phyloP scores from a whole-genome alignment of 1,139 yeast species.

The Suhomyces terraborum region DNA sequence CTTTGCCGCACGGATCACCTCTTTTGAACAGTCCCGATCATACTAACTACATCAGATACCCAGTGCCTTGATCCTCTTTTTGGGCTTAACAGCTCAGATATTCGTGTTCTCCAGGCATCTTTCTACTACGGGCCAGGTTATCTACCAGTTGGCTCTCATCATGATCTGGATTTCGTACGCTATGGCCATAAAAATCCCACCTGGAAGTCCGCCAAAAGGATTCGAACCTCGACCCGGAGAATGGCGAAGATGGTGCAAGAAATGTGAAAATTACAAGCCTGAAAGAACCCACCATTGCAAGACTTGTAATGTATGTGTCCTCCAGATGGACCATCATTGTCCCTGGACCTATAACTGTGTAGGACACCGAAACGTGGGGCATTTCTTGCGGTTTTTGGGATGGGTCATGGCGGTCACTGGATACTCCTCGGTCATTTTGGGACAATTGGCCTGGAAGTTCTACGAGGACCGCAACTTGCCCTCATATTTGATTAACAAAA shows the following conservation, averaged over 20 bases:
- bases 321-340: constrained; percentile 82
- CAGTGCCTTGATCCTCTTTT: constrained; percentile 52
- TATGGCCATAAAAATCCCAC: constrained; percentile 56
- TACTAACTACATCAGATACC: constrained; percentile 58
- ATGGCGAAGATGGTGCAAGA: constrained; percentile 65
- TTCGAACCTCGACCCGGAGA: constrained; percentile 39
- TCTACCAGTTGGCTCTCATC: constrained; percentile 50
- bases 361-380: constrained; percentile 77
- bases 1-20: background rate
- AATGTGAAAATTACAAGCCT: constrained; percentile 69
- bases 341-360: constrained; percentile 90
- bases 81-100: constrained; percentile 68
- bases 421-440: constrained; percentile 47
- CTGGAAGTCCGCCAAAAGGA: constrained; percentile 58
- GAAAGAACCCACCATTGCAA: constrained; percentile 82
- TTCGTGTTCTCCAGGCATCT: constrained; percentile 54
- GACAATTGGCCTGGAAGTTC: constrained; percentile 42
- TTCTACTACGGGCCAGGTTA: constrained; percentile 40
- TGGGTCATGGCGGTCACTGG: constrained; percentile 66
- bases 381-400: constrained; percentile 73
- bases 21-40: background rate
- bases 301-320: constrained; percentile 59
- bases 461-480: constrained; percentile 62
- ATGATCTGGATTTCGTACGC: constrained; percentile 74
- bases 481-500: constrained; percentile 54